These are phyloP conservation scores for Dionaea muscipula DNA, from an alignment of 179 eudicot species.

Conservation along the genomic window DNA sequence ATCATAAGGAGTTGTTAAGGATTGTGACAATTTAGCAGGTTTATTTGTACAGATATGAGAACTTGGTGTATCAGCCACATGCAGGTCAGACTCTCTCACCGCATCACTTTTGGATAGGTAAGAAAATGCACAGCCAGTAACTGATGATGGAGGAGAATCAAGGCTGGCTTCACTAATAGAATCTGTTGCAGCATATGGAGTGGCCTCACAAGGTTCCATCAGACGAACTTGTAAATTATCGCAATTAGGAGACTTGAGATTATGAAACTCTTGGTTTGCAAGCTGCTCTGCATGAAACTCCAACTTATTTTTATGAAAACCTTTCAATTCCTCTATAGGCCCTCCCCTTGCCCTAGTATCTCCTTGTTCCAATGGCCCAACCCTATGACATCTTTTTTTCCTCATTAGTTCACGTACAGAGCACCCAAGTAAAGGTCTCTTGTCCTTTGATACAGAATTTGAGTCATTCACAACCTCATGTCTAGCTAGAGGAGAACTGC, in stretches of 20 bases:
- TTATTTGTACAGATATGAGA: constrained; percentile 6
- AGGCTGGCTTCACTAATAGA: background rate
- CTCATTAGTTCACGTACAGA: constrained; percentile 91
- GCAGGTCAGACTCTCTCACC: constrained; percentile 8
- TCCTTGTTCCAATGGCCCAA: constrained; percentile 24
- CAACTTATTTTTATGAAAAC: constrained; percentile 16
- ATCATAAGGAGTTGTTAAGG: constrained; percentile 5
- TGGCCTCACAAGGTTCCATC: constrained; percentile 13
- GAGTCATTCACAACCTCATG: constrained; percentile 13
- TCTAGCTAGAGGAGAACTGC: constrained; percentile 12
- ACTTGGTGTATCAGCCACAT: constrained; percentile 5
- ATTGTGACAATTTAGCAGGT: constrained; percentile 13
- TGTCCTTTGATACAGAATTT: constrained; percentile 16
- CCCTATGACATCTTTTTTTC: constrained; percentile 41
- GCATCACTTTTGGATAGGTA: background rate
- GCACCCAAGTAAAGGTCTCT: constrained; percentile 29
- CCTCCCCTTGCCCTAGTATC: constrained; percentile 16
- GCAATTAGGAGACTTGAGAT: constrained; percentile 15
- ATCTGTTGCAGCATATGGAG: background rate
- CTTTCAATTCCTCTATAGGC: constrained; percentile 16
- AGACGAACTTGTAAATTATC: constrained; percentile 8
- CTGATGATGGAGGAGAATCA: background rate
- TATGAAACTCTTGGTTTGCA: constrained; percentile 15
- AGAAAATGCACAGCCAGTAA: constrained; percentile 6
- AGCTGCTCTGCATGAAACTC: constrained; percentile 12